Conservation (phyloP, 345 rosid species). For the Cochlearia excelsa region DNA sequence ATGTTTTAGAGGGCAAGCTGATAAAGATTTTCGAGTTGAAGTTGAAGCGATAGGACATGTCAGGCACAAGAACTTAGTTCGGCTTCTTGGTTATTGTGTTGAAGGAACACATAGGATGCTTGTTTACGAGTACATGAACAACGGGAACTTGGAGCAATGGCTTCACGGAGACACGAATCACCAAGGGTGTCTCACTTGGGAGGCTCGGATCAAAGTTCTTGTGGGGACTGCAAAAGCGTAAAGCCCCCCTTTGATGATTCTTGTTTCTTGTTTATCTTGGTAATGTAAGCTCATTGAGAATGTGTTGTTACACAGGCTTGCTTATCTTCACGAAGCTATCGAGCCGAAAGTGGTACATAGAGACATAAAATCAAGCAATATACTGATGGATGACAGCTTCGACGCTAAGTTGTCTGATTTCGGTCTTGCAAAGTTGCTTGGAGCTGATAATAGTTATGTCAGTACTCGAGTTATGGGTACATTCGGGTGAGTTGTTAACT, state of each 20-base stretch:
- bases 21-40: constrained; percentile 93
- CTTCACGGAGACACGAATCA: constrained; percentile 80
- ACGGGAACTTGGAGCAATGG: constrained; percentile 97
- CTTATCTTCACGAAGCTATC: constrained; percentile 95
- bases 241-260: constrained; percentile 26
- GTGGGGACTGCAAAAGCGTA: constrained; percentile 97
- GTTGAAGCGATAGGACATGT: constrained; percentile 98
- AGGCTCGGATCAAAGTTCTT: constrained; percentile 79
- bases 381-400: constrained; percentile 76
- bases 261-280: constrained; percentile 6
- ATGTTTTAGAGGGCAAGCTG: constrained; percentile 83
- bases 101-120: constrained; percentile 94
- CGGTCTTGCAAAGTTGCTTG: constrained; percentile 88
- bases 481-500: constrained; percentile 65
- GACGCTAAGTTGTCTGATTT: constrained; percentile 93
- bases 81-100: constrained; percentile 92
- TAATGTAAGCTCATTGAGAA: constrained; percentile 10
- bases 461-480: constrained; percentile 99
- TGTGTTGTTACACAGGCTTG: constrained; percentile 47
- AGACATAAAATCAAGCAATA: constrained; percentile 96
- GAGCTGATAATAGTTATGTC: constrained; percentile 81
- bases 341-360: constrained; percentile 99
- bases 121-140: constrained; percentile 86
- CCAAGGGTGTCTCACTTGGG: constrained; percentile 85
- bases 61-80: constrained; percentile 90